phyloP scores from a whole-genome alignment of 495 filamentous ascomycete genomes.

The Neurospora terricola region DNA sequence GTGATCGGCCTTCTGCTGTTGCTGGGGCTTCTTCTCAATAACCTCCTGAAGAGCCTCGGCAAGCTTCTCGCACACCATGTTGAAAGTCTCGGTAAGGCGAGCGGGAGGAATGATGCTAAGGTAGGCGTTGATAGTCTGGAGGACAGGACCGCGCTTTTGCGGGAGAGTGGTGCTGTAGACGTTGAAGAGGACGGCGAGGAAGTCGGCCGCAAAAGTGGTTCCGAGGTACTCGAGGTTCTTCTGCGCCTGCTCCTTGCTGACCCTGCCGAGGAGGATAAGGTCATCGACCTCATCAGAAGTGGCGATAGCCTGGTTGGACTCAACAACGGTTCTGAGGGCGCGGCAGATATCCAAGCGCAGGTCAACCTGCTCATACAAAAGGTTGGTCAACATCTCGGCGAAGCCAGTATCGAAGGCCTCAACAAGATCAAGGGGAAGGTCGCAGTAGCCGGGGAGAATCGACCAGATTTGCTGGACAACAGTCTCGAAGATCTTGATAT shows the following conservation, averaged over 20 bases:
- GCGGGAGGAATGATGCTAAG: conserved; percentile 67
- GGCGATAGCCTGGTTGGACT: conserved; percentile 76
- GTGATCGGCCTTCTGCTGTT: conserved; percentile 46
- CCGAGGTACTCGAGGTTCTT: conserved; percentile 73
- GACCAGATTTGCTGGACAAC: conserved; percentile 93
- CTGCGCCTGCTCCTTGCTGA: conserved; percentile 62
- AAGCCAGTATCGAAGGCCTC: conserved; percentile 79
- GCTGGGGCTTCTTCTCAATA: conserved; percentile 45
- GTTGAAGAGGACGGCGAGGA: conserved; percentile 93
- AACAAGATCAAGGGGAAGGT: conserved; percentile 70
- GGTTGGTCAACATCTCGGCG: conserved; percentile 79
- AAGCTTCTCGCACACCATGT: conserved; percentile 73
- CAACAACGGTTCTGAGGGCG: conserved; percentile 73
- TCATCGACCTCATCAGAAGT: conserved; percentile 51
- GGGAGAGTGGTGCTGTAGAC: conserved; percentile 94
- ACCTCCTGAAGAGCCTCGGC: conserved; percentile 60
- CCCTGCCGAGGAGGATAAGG: conserved; percentile 56
- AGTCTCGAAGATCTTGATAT: conserved; percentile 95
- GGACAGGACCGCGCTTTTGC: conserved; percentile 77
- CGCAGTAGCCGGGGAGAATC: conserved; percentile 89
- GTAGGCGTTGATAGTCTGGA: conserved; percentile 89
- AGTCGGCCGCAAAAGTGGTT: conserved; percentile 61
- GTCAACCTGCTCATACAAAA: conserved; percentile 86
- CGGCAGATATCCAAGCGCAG: conserved; percentile 78
- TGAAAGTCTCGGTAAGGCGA: conserved; percentile 80